Evolutionary conservation across 2,329 filamentous ascomycete genomes (phyloP).

Genomic region (Hypocrella siamensis): DNA sequence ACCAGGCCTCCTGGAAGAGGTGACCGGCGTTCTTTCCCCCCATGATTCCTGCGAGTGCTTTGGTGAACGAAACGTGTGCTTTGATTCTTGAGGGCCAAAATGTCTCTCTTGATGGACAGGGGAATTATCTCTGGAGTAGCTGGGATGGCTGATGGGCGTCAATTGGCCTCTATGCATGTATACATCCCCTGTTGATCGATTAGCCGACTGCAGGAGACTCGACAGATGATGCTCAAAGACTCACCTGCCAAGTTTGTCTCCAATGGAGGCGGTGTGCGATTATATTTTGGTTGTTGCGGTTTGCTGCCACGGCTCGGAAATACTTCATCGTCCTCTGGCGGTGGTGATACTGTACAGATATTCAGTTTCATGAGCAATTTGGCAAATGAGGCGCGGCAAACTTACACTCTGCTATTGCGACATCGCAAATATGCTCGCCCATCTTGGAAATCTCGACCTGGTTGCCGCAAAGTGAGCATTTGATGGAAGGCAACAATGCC

Average conservation of each 20-base stretch:
- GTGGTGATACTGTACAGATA: slow-evolving; percentile 18
- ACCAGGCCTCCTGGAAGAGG: slow-evolving; percentile 17
- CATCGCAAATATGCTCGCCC: slow-evolving; percentile 66
- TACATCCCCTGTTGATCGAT: slow-evolving; percentile 1
- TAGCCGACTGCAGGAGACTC: neutral
- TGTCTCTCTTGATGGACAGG: slow-evolving; percentile 38
- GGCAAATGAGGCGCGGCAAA: neutral
- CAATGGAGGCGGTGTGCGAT: slow-evolving; percentile 27
- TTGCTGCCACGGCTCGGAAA: slow-evolving; percentile 11
- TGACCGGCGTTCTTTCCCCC: neutral
- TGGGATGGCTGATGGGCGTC: slow-evolving; percentile 47
- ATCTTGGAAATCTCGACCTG: slow-evolving; percentile 74
- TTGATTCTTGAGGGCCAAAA: slow-evolving; percentile 23
- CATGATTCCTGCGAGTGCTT: neutral
- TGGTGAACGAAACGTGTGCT: slow-evolving; percentile 29
- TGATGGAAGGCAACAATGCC: slow-evolving; percentile 66
- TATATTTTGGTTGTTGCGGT: slow-evolving; percentile 18
- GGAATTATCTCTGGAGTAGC: slow-evolving; percentile 45
- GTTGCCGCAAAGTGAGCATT: slow-evolving; percentile 65
- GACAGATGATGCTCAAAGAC: slow-evolving; percentile 8
- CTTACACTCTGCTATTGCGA: slow-evolving; percentile 31
- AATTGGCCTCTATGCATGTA: slow-evolving; percentile 41
- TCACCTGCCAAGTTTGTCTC: slow-evolving; percentile 38
- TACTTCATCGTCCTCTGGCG: slow-evolving; percentile 15
- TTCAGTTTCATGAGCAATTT: neutral